These are phyloP conservation scores for Omphalotus guepiniiformis DNA, from an alignment of 768 basidiomycete species.

Conservation along the genomic window DNA sequence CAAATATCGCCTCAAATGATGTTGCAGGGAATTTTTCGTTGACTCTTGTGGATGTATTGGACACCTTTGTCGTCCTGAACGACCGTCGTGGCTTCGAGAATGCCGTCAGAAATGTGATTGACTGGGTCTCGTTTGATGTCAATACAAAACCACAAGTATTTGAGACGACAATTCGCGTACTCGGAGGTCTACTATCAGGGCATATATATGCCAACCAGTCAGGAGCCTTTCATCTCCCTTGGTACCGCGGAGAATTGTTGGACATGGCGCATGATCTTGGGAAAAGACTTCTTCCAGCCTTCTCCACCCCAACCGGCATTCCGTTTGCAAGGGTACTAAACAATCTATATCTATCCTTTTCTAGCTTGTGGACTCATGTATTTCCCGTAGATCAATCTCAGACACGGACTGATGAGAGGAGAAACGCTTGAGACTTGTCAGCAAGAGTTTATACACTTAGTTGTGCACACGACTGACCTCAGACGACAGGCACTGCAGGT, in stretches of 20 bases:
- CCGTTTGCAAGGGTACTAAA: conserved; percentile 79
- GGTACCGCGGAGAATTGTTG: conserved; percentile 82
- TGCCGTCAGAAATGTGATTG: conserved; percentile 80
- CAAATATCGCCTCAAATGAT: conserved; percentile 82
- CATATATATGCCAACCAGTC: conserved; percentile 74
- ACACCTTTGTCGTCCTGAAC: conserved; percentile 85
- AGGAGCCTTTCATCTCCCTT: conserved; percentile 68
- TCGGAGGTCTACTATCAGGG: conserved; percentile 86
- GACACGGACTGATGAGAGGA: conserved; percentile 68
- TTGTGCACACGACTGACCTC: conserved; percentile 5
- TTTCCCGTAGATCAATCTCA: conserved; percentile 66
- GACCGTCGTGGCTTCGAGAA: conserved; percentile 75
- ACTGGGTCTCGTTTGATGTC: conserved; percentile 86
- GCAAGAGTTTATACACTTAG: conserved; percentile 22
- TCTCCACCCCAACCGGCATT: conserved; percentile 85
- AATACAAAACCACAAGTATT: conserved; percentile 98
- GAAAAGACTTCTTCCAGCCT: conserved; percentile 82
- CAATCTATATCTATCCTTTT: conserved; percentile 9
- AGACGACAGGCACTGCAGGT: conserved; percentile 72
- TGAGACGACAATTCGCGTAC: conserved; percentile 91
- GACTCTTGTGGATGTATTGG: conserved; percentile 78
- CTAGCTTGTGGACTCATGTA: conserved; percentile 3
- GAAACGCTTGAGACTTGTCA: conserved; percentile 85
- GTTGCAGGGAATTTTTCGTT: conserved; percentile 92
- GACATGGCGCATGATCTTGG: conserved; percentile 85